Conservation (phyloP, 108 stramenopile species). For the Asterionellopsis glacialis region DNA sequence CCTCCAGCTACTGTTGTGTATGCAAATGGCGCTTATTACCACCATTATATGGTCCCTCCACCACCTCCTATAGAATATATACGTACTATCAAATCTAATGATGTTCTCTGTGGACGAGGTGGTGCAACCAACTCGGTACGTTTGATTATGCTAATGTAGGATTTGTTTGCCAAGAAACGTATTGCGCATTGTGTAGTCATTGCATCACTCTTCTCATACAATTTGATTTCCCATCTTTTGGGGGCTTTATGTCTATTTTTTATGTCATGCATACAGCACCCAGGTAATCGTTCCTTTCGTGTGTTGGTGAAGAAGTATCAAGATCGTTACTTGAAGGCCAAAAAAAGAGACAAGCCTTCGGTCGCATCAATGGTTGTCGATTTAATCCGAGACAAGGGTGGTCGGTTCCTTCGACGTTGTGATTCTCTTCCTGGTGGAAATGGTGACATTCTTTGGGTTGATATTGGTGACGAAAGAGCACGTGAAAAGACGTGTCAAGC, state of each 20-base stretch:
- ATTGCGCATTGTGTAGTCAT: too few relatives aligned
- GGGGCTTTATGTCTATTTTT: too few relatives aligned
- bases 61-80: slow-evolving; percentile 6
- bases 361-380: slow-evolving; percentile 50
- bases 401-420: slow-evolving; percentile 36
- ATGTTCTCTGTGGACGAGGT: slow-evolving; percentile 49
- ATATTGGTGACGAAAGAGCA: slow-evolving; percentile 42
- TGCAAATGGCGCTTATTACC: too few relatives aligned
- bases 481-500: slow-evolving; percentile 55
- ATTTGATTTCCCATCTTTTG: too few relatives aligned
- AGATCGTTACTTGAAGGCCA: slow-evolving; percentile 51
- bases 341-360: slow-evolving; percentile 76
- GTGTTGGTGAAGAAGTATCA: slow-evolving; percentile 47
- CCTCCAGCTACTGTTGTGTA: too few relatives aligned
- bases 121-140: slow-evolving; percentile 38
- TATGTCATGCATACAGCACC: slow-evolving; percentile 12
- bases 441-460: slow-evolving; percentile 37
- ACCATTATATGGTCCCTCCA: neutral
- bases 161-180: too few relatives aligned
- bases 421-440: slow-evolving; percentile 11
- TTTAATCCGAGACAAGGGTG: slow-evolving; percentile 40
- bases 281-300: slow-evolving; percentile 23
- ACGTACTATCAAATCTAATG: slow-evolving; percentile 13
- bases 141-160: too few relatives aligned
- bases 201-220: too few relatives aligned